Evolutionary conservation across 176 grass and related monocot species (phyloP).

Genomic region (Tillandsia fasciculata): DNA sequence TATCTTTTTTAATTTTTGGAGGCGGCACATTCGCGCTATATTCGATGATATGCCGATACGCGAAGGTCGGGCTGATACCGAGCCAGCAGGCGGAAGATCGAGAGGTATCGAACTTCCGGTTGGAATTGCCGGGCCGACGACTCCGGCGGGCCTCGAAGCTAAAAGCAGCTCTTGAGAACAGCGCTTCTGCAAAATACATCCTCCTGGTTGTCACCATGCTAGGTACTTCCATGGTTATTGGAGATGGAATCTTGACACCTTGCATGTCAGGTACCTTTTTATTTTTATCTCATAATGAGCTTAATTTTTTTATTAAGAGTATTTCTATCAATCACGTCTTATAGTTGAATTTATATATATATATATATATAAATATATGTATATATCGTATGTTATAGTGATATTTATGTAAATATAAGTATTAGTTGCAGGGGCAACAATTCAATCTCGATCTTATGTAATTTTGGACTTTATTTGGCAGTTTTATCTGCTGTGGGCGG

Average conservation of each 20-base stretch:
- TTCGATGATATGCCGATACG: slow-evolving; percentile 53
- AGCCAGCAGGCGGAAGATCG: slow-evolving; percentile 63
- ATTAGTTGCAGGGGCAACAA: too few species aligned
- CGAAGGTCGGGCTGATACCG: slow-evolving; percentile 52
- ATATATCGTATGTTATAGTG: too few species aligned
- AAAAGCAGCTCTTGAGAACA: slow-evolving; percentile 46
- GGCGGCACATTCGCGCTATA: slow-evolving; percentile 78
- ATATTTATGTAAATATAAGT: too few species aligned
- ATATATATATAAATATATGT: too few species aligned
- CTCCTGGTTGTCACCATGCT: slow-evolving; percentile 56
- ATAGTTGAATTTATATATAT: too few species aligned
- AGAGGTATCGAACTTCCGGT: slow-evolving; percentile 46
- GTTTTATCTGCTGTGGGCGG: slow-evolving; percentile 15
- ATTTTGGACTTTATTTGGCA: neutral
- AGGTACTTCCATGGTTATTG: slow-evolving; percentile 74
- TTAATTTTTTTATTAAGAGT: too few species aligned
- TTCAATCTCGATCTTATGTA: neutral
- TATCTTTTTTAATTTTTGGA: slow-evolving; percentile 5
- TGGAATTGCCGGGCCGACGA: slow-evolving; percentile 27
- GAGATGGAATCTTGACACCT: slow-evolving; percentile 64
- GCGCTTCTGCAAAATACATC: slow-evolving; percentile 31
- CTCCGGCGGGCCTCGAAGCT: slow-evolving; percentile 42
- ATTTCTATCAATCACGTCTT: too few species aligned
- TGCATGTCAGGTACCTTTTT: slow-evolving; percentile 49
- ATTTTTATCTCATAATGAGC: too few species aligned